These are phyloP conservation scores for Chalaropsis ovoidea DNA, from an alignment of 2,329 filamentous ascomycete species.

Conservation along the genomic window DNA sequence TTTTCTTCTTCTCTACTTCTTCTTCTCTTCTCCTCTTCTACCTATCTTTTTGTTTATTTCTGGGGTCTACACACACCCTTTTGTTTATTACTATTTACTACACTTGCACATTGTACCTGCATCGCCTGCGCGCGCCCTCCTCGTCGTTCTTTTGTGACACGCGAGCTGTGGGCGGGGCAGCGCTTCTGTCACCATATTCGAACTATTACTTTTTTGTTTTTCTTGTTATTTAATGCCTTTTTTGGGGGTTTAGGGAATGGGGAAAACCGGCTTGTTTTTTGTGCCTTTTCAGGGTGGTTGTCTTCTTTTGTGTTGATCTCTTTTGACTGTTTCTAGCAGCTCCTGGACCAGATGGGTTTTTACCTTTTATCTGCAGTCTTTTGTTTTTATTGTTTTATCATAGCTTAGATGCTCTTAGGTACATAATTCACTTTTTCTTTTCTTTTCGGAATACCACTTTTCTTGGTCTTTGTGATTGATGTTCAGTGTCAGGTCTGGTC, in stretches of 20 bases:
- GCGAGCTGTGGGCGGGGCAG: not conserved
- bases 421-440: not conserved
- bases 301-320: not conserved
- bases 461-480: too few species aligned
- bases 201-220: not conserved
- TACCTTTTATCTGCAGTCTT: not conserved
- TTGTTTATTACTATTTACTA: slow-evolving; percentile 6
- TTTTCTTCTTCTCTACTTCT: slow-evolving; percentile 8
- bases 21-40: slow-evolving; percentile 14
- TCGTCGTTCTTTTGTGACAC: not conserved
- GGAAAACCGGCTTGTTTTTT: not conserved
- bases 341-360: not conserved
- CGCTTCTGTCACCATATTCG: too few species aligned
- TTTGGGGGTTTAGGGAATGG: not conserved
- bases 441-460: not conserved
- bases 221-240: not conserved
- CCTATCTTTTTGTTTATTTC: slow-evolving; percentile 8
- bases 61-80: not conserved
- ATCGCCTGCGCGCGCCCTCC: not conserved
- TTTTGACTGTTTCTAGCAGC: not conserved
- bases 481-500: too few species aligned
- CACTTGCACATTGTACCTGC: slow-evolving; percentile 2
- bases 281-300: not conserved
- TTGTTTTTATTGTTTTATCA: not conserved
- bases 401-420: not conserved